Conservation (phyloP, 2,329 filamentous ascomycete genomes). For the Diaporthe velutina region DNA sequence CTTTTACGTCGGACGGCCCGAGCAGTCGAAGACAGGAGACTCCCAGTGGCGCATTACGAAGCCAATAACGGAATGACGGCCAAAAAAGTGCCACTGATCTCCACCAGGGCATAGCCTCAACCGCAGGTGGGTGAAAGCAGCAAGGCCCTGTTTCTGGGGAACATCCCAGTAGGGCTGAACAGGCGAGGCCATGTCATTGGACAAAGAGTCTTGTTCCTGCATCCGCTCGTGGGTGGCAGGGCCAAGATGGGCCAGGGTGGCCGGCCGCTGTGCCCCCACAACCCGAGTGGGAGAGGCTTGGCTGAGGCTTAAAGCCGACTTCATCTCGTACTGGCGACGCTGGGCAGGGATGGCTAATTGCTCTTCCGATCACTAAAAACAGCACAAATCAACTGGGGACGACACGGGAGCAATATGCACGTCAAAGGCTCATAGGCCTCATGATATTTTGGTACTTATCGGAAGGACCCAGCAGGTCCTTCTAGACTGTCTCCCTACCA, state of each 20-base stretch:
- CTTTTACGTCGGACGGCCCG: not conserved
- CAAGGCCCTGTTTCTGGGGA: not conserved
- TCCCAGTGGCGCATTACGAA: constrained; percentile 16
- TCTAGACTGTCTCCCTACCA: not conserved
- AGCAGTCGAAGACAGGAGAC: not conserved
- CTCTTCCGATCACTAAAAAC: not conserved
- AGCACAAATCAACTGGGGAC: not conserved
- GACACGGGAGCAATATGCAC: not conserved
- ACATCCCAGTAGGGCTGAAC: constrained; percentile 8
- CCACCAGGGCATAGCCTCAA: constrained; percentile 21
- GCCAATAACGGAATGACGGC: not conserved
- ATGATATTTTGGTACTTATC: not conserved
- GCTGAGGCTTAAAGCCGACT: constrained; percentile 17
- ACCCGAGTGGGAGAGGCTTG: constrained; percentile 21
- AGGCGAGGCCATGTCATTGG: constrained; percentile 6
- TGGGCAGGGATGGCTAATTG: not conserved
- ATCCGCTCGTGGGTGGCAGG: not conserved
- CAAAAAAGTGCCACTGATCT: not conserved
- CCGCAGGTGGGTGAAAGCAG: not conserved
- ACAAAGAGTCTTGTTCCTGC: not conserved
- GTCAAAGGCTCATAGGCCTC: too few species aligned
- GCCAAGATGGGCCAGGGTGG: not conserved
- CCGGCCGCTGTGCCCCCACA: constrained; percentile 17
- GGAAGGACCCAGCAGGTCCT: not conserved
- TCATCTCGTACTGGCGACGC: not conserved